These are phyloP conservation scores for Syzygium syzygioides DNA, from an alignment of 441 rosid genomes.

Conservation along the genomic window DNA sequence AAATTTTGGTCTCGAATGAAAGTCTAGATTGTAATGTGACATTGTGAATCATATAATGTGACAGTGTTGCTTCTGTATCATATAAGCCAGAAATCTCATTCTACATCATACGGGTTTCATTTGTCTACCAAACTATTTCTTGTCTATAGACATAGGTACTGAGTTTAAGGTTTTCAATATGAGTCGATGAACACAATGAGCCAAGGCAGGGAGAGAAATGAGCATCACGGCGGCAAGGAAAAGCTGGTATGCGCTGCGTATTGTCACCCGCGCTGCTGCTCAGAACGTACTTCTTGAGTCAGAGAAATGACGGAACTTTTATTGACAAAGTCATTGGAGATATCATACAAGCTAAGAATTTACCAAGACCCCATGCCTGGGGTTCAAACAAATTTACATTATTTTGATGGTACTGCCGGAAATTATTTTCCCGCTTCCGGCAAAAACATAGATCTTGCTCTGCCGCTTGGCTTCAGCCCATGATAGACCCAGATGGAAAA, in stretches of 20 bases:
- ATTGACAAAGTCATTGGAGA: neutral
- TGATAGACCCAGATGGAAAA: neutral
- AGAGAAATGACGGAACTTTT: neutral
- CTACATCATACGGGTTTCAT: neutral
- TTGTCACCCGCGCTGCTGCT: neutral
- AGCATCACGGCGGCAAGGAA: neutral
- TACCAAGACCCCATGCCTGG: neutral
- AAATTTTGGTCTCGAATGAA: neutral
- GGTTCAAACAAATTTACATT: neutral
- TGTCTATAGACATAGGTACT: neutral
- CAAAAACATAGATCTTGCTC: neutral
- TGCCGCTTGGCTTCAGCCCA: neutral
- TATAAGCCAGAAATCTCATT: neutral
- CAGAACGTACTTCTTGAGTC: neutral
- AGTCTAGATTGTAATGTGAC: neutral
- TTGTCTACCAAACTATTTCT: neutral
- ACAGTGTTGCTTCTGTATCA: neutral
- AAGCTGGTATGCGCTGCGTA: neutral
- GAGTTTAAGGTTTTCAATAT: neutral
- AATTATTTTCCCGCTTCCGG: neutral
- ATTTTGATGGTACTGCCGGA: neutral
- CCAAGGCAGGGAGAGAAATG: neutral
- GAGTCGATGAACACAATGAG: neutral
- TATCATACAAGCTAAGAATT: neutral
- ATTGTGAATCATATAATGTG: neutral